Percentiles rank a stretch among this genome's conserved stretches.
These are phyloP conservation scores for Suzukiozyma palmioleophila DNA, from an alignment of 1,139 yeast species.

Conservation along the genomic window DNA sequence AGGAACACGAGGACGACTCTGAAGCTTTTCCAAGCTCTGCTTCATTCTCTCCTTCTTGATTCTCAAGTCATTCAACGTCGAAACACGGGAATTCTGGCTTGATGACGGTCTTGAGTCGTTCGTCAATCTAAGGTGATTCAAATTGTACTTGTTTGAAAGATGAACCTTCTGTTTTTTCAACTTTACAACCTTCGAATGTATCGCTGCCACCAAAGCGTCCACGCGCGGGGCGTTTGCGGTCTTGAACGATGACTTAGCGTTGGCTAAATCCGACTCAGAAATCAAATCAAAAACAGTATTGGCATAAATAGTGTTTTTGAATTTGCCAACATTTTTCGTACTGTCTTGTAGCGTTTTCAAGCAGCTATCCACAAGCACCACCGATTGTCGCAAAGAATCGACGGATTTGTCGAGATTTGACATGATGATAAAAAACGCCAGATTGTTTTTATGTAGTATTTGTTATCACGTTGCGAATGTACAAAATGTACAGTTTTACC, in stretches of 20 bases:
- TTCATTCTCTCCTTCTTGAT: conserved; percentile 36
- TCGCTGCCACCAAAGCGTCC: conserved; percentile 22
- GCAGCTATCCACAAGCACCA: conserved; percentile 27
- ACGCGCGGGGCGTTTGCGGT: conserved; percentile 35
- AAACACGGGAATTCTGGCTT: conserved; percentile 21
- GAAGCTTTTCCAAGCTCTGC: conserved; percentile 22
- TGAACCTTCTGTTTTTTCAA: conserved; percentile 22
- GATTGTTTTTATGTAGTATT: neutral
- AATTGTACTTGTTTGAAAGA: conserved; percentile 27
- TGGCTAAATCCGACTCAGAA: conserved; percentile 37
- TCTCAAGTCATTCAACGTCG: conserved; percentile 28
- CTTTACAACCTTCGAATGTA: conserved; percentile 31
- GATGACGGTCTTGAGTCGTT: conserved; percentile 14
- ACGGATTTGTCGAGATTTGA: conserved; percentile 20
- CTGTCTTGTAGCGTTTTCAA: conserved; percentile 25
- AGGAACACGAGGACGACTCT: neutral
- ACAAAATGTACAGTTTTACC: neutral
- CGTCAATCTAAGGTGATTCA: conserved; percentile 30
- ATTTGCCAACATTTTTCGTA: conserved; percentile 31
- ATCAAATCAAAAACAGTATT: conserved; percentile 39
- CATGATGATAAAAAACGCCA: conserved; percentile 3
- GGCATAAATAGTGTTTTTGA: conserved; percentile 30
- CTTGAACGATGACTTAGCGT: conserved; percentile 30
- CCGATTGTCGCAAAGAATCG: conserved; percentile 26
- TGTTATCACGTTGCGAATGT: neutral